These are phyloP conservation scores for Neurospora pannonica DNA, from an alignment of 495 filamentous ascomycete species.

Conservation along the genomic window DNA sequence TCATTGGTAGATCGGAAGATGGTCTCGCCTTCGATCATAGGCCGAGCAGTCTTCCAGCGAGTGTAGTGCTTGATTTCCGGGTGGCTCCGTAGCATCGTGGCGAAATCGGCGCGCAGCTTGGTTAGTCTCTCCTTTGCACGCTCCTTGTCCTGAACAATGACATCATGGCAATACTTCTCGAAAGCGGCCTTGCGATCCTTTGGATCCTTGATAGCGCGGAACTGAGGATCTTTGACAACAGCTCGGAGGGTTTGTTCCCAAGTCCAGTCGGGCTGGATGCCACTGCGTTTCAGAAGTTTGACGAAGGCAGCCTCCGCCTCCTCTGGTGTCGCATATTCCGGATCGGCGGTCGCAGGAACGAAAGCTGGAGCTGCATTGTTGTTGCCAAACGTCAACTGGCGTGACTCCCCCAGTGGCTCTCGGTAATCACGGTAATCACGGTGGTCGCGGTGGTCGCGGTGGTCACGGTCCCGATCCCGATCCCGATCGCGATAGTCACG, in stretches of 20 bases:
- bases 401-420: constrained; percentile 53
- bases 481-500: constrained; percentile 11
- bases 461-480: constrained; percentile 14
- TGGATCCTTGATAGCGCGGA: constrained; percentile 87
- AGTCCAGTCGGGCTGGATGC: constrained; percentile 80
- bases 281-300: constrained; percentile 77
- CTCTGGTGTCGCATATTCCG: constrained; percentile 75
- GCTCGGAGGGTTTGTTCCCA: constrained; percentile 87
- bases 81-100: constrained; percentile 90
- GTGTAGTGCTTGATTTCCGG: constrained; percentile 98
- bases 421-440: constrained; percentile 32
- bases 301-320: constrained; percentile 92
- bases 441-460: constrained; percentile 17
- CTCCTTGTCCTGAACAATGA: constrained; percentile 88
- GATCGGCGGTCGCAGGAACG: constrained; percentile 57
- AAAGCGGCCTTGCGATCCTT: constrained; percentile 86
- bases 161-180: constrained; percentile 88
- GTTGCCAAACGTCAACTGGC: constrained; percentile 61
- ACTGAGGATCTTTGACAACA: constrained; percentile 89
- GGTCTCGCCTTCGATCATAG: constrained; percentile 90
- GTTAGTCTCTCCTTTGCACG: constrained; percentile 88
- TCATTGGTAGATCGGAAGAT: constrained; percentile 86
- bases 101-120: constrained; percentile 90
- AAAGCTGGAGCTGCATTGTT: constrained; percentile 54
- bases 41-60: constrained; percentile 91